Conservation (phyloP, 78 protist genomes). For the Dictyostelium citrinum region DNA sequence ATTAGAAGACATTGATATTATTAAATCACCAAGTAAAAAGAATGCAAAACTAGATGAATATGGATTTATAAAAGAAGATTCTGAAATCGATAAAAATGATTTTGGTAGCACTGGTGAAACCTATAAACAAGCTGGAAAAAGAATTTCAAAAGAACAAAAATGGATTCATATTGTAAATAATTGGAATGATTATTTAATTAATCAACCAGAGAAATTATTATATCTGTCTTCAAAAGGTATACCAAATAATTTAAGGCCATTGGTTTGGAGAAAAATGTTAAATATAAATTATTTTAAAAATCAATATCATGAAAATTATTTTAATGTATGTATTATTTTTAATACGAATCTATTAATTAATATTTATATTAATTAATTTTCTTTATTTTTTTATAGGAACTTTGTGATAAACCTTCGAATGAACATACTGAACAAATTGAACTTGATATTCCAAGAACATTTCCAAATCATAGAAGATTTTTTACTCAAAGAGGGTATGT, state of each 20-base stretch:
- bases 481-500: slow-evolving; percentile 59
- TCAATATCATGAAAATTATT: slow-evolving; percentile 23
- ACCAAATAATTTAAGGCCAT: slow-evolving; percentile 13
- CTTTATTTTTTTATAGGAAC: background rate
- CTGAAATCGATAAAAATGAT: background rate
- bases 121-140: background rate
- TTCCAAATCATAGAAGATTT: slow-evolving; percentile 67
- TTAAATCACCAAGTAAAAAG: slow-evolving; percentile 49
- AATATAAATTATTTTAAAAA: slow-evolving; percentile 32
- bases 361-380: background rate
- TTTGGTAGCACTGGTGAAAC: background rate
- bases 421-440: slow-evolving; percentile 74
- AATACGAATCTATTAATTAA: background rate
- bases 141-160: slow-evolving; percentile 32
- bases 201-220: slow-evolving; percentile 13
- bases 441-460: slow-evolving; percentile 77
- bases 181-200: slow-evolving; percentile 13
- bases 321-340: background rate
- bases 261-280: slow-evolving; percentile 62
- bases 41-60: slow-evolving; percentile 44
- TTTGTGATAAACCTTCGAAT: slow-evolving; percentile 5
- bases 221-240: slow-evolving; percentile 32
- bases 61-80: slow-evolving; percentile 28
- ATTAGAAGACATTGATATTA: background rate
- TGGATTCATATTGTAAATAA: slow-evolving; percentile 27